A percentile compares a stretch with the other conserved stretches of the same genome.
These are phyloP conservation scores for Petasospora rhodanensis DNA, from an alignment of 1,139 yeast genomes.

Conservation along the genomic window DNA sequence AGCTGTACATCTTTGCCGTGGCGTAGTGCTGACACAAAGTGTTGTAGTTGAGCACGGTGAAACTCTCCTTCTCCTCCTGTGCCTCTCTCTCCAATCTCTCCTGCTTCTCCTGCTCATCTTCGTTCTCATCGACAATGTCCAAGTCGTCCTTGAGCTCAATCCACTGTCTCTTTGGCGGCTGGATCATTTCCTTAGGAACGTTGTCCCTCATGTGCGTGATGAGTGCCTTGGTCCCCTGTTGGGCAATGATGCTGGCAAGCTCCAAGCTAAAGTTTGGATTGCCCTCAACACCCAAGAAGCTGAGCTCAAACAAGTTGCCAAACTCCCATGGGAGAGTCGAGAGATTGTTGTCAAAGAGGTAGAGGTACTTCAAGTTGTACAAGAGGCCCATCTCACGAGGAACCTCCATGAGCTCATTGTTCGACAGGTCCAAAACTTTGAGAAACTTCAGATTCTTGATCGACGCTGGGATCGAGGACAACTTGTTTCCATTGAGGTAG, in stretches of 20 bases:
- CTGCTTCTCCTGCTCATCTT: conserved; percentile 25
- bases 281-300: conserved; percentile 90
- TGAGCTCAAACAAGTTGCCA: conserved; percentile 81
- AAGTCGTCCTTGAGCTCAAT: conserved; percentile 72
- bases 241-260: conserved; percentile 63
- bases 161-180: conserved; percentile 80
- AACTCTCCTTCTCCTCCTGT: conserved; percentile 34
- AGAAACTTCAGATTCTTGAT: conserved; percentile 68
- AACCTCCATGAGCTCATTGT: conserved; percentile 62
- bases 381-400: conserved; percentile 84
- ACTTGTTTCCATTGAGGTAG: conserved; percentile 81
- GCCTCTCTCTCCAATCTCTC: conserved; percentile 34
- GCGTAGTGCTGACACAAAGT: conserved; percentile 96
- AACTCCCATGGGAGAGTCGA: conserved; percentile 74
- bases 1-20: conserved; percentile 84
- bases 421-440: conserved; percentile 81
- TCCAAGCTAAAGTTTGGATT: conserved; percentile 68
- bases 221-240: conserved; percentile 82
- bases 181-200: conserved; percentile 60
- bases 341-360: conserved; percentile 83
- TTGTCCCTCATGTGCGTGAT: conserved; percentile 77
- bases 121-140: conserved; percentile 50
- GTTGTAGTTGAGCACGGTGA: conserved; percentile 83
- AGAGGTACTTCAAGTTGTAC: conserved; percentile 73
- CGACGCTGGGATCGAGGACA: conserved; percentile 63